Evolutionary conservation across 805 yeast species (phyloP), one percentile per base, ranked within the genome.

Genomic region (Henningerozyma blattae): DNA sequence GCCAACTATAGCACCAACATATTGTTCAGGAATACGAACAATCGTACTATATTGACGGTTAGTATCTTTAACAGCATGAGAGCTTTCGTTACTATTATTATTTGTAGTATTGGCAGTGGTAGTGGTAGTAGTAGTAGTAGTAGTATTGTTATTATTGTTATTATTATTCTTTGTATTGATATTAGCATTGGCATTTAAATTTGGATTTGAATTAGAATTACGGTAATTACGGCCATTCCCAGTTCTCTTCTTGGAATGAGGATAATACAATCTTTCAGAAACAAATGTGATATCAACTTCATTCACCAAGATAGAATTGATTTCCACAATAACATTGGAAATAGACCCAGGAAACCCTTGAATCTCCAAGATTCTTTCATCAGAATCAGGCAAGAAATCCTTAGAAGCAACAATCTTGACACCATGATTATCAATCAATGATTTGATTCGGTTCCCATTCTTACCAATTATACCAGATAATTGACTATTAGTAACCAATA

Each of bases 1-100:
- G 39, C 95, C 95, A 46, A 86, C 83, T 35, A 86, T 65, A 33
- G 94, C 89, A 28, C 95, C 95, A 30, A 86, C 94, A 61, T 76
- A 75, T 39, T 76, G 83, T 44, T 79, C 77, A 26, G 93, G 84
- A 51, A 84, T 79, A 19, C 43, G 34, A 7, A 50, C 44, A 12
- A 39, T 37, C 3, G 42, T 34, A 28, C 39, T 44, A 29, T 41
- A 38, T 25, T 45, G 47, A 16, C 38, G 33, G 24, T 33, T 30
- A 17, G 30, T 14, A 19, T 32, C 15, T n/a, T 28, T 32, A 13
- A 14, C 28, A 5, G n/a, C n/a, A n/a, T n/a, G n/a, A n/a, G n/a
- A n/a, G n/a, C n/a, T n/a, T n/a, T n/a, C n/a, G n/a, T 32, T 34
- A 24, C 32, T 31, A 14, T 19, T 25, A 25, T 26, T 28, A 28